Evolutionary conservation across 345 rosid genomes (phyloP).

Genomic region (Syzygium aromaticum): DNA sequence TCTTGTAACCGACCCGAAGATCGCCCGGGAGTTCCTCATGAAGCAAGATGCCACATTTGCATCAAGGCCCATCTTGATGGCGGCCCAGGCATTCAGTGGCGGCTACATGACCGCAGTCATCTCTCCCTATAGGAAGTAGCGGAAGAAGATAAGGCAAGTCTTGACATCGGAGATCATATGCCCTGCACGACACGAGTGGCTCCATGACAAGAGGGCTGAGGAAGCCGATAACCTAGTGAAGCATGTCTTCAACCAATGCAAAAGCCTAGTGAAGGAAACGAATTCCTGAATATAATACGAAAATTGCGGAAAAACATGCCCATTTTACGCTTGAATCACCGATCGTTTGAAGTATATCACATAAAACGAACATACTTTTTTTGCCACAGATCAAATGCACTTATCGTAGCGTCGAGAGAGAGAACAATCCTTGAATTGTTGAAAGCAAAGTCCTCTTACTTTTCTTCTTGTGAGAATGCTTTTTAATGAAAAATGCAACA

Average conservation of each 20-base stretch:
- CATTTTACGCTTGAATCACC: no score
- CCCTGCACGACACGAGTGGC: not conserved
- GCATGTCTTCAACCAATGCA: constrained; percentile 14
- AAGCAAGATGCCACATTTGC: not conserved
- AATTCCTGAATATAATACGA: no score
- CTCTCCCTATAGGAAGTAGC: not conserved
- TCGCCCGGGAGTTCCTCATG: not conserved
- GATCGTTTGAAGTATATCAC: no score
- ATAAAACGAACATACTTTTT: no score
- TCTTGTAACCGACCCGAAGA: constrained; percentile 6
- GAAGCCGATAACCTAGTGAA: not conserved
- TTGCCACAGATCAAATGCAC: no score
- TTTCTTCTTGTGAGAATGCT: no score
- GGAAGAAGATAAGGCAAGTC: not conserved
- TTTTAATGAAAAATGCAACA: no score
- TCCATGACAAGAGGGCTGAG: accelerated
- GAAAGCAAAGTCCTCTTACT: no score
- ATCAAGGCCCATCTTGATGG: not conserved
- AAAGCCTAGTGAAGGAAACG: no score
- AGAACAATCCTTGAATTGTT: no score
- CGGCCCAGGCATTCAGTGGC: not conserved
- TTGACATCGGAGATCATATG: accelerated
- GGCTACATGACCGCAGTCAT: constrained; percentile 1
- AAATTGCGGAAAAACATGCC: no score
- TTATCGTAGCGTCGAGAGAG: no score